A percentile compares a stretch with the other conserved stretches of the same genome.
Conservation (phyloP, 208 protist genomes). For the Balamuthia mandrillaris region DNA sequence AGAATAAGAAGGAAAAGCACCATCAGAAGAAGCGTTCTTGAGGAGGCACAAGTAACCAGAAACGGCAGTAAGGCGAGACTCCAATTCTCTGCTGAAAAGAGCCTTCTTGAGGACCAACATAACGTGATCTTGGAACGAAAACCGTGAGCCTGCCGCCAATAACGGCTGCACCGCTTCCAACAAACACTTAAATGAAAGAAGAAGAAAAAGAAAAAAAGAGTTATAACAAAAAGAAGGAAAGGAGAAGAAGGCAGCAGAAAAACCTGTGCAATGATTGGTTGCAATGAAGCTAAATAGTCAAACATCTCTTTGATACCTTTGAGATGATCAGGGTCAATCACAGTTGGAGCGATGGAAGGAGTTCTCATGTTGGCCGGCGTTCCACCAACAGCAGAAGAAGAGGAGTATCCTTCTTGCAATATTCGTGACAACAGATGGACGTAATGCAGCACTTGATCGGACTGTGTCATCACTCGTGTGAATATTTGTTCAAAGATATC, state of each 20-base stretch:
- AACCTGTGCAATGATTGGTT: neutral
- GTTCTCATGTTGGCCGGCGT: too few relatives aligned
- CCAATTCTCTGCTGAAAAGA: neutral
- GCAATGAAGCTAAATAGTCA: constrained; percentile 30
- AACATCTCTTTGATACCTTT: constrained; percentile 34
- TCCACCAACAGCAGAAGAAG: too few relatives aligned
- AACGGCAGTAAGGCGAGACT: constrained; percentile 24
- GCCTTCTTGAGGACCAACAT: constrained; percentile 27
- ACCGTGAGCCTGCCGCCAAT: constrained; percentile 27
- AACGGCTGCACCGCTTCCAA: neutral
- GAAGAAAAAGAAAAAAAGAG: neutral
- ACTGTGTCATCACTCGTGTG: constrained; percentile 1
- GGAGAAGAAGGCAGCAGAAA: constrained; percentile 13
- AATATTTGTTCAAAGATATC: constrained; percentile 40
- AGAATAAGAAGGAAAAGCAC: too few relatives aligned
- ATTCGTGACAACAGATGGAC: too few relatives aligned
- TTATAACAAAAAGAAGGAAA: neutral
- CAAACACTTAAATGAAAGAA: neutral
- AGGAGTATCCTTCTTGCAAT: too few relatives aligned
- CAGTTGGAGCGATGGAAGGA: too few relatives aligned
- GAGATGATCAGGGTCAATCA: too few relatives aligned
- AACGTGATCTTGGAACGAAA: constrained; percentile 33
- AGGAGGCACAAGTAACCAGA: constrained; percentile 8
- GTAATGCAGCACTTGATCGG: too few relatives aligned
- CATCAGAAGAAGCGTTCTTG: neutral